phyloP scores from a whole-genome alignment of 2,329 filamentous ascomycete genomes.

The Exophiala sp. region DNA sequence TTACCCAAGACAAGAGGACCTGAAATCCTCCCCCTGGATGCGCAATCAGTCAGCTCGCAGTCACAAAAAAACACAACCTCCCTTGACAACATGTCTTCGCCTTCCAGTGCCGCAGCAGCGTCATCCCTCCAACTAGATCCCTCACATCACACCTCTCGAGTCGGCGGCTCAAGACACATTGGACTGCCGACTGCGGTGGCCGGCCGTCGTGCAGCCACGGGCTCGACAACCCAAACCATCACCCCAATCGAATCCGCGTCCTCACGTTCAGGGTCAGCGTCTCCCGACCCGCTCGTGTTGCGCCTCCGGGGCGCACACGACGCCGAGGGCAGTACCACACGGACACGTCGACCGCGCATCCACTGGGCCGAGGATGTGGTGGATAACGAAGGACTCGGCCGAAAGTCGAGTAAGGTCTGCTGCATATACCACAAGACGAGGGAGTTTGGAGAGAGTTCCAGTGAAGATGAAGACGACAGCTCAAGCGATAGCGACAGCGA shows the following conservation, averaged over 20 bases:
- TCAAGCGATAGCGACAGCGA: conserved; percentile 46
- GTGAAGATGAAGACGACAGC: conserved; percentile 45
- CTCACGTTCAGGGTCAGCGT: conserved; percentile 14
- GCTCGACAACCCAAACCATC: conserved; percentile 30
- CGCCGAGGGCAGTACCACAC: conserved; percentile 4
- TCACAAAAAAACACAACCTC: no score
- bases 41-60: no score
- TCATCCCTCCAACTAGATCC: not conserved
- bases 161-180: conserved; percentile 6
- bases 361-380: conserved; percentile 90
- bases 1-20: no score
- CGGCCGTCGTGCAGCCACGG: conserved; percentile 8
- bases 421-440: conserved; percentile 94
- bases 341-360: conserved; percentile 53
- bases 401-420: conserved; percentile 99
- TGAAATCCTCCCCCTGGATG: no score
- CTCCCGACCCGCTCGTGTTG: conserved; percentile 27
- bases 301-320: conserved; percentile 27
- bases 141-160: not conserved
- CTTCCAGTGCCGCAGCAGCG: not conserved
- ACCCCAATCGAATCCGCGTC: conserved; percentile 27
- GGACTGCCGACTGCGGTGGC: conserved; percentile 4
- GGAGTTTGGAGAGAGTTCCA: conserved; percentile 72
- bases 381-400: conserved; percentile 90
- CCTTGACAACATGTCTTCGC: no score